phyloP scores from a whole-genome alignment of 371 early-diverging fungal species.

The Mucor circinelloides region DNA sequence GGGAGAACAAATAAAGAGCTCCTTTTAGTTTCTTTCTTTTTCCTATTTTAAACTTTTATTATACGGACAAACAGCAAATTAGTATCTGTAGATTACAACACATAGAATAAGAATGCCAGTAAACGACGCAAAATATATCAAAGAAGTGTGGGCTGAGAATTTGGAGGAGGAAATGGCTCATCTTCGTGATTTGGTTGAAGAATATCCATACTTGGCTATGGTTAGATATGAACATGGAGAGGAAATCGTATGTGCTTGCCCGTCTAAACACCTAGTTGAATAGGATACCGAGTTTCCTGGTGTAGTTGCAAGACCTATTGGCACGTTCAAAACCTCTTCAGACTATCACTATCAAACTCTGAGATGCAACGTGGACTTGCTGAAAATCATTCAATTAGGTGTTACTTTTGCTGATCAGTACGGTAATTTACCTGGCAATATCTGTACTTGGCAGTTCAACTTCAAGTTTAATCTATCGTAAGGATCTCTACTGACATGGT shows the following conservation, averaged over 20 bases:
- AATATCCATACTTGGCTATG: conserved; percentile 98
- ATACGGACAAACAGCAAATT: background rate
- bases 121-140: conserved; percentile 67
- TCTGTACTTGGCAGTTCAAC: conserved; percentile 99
- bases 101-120: conserved; percentile 33
- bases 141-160: conserved; percentile 98
- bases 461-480: conserved; percentile 95
- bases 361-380: conserved; percentile 98
- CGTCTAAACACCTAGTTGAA: background rate
- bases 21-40: background rate
- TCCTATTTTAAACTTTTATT: background rate
- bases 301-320: conserved; percentile 98
- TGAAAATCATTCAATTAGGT: conserved; percentile 99
- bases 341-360: conserved; percentile 99
- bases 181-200: conserved; percentile 88
- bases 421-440: conserved; percentile 89
- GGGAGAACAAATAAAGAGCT: background rate
- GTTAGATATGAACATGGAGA: conserved; percentile 46
- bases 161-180: conserved; percentile 94
- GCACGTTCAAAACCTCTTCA: conserved; percentile 92
- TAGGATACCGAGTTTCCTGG: conserved; percentile 99
- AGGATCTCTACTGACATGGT: conserved; percentile 11
- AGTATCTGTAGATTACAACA: background rate
- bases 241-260: background rate
- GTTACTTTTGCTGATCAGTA: conserved; percentile 95